phyloP scores from a whole-genome alignment of 176 grass and related monocot species.

The Avena sativa region DNA sequence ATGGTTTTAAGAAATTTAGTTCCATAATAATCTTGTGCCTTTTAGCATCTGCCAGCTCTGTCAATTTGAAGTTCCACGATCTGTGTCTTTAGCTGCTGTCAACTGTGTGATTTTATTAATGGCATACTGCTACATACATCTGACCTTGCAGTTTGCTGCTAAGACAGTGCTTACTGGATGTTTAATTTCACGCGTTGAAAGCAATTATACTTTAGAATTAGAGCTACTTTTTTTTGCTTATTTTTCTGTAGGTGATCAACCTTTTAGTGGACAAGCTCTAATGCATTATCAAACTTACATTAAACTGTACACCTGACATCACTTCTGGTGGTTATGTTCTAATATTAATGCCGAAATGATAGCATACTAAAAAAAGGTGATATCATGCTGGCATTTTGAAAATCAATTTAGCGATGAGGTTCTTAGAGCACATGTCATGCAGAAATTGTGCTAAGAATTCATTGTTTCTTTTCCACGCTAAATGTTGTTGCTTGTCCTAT shows the following conservation, averaged over 20 bases:
- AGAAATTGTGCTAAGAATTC: background rate
- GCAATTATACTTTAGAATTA: background rate
- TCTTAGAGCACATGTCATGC: background rate
- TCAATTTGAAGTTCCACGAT: background rate
- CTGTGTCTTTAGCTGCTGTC: background rate
- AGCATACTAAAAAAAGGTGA: background rate
- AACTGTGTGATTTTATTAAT: background rate
- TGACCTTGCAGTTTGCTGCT: background rate
- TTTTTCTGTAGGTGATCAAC: background rate
- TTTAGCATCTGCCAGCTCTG: background rate
- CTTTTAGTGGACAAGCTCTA: background rate
- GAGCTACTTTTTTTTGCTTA: background rate
- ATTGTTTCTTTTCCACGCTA: background rate
- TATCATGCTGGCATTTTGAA: background rate
- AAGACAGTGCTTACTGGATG: background rate
- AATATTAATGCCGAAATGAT: background rate
- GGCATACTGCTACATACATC: slow-evolving; percentile 11
- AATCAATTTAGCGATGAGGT: background rate
- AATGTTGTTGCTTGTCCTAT: background rate
- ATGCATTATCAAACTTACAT: background rate
- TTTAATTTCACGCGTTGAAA: background rate
- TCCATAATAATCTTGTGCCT: background rate
- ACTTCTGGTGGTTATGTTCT: background rate
- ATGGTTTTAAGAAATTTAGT: background rate
- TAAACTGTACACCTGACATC: background rate